Percentiles rank a stretch among this genome's conserved stretches.
phyloP scores from a whole-genome alignment of 202 grass and related monocot species.

The Cymbopogon flexuosus region DNA sequence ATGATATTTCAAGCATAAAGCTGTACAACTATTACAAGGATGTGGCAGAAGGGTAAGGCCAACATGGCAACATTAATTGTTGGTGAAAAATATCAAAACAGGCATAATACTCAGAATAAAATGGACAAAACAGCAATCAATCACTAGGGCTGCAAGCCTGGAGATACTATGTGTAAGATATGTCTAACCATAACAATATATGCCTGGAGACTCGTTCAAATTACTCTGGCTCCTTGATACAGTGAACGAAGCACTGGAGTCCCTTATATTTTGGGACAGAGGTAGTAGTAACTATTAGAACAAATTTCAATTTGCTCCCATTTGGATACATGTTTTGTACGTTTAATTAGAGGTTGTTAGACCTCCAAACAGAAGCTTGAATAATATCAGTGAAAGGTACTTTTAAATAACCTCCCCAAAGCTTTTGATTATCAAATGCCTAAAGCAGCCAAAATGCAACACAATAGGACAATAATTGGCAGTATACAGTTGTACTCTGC shows the following conservation, averaged over 20 bases:
- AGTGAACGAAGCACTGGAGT: background rate
- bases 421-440: background rate
- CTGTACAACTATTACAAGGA: background rate
- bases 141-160: background rate
- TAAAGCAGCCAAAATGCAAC: background rate
- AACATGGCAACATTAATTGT: background rate
- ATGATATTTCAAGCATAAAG: background rate
- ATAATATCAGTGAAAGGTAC: background rate
- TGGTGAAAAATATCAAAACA: background rate
- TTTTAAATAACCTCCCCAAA: background rate
- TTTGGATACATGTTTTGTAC: background rate
- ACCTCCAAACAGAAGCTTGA: background rate
- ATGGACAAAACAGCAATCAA: conserved; percentile 3
- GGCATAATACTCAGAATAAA: background rate
- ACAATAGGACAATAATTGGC: conserved; percentile 34
- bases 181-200: background rate
- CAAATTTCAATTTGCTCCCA: background rate
- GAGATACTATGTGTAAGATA: background rate
- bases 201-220: background rate
- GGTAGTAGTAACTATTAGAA: background rate
- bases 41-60: background rate
- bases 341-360: background rate
- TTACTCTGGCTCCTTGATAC: background rate
- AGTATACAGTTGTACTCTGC: conserved; percentile 18
- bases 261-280: background rate